Base-by-base conservation (phyloP, 768 basidiomycete genomes). In the Mycena filopes region DNA sequence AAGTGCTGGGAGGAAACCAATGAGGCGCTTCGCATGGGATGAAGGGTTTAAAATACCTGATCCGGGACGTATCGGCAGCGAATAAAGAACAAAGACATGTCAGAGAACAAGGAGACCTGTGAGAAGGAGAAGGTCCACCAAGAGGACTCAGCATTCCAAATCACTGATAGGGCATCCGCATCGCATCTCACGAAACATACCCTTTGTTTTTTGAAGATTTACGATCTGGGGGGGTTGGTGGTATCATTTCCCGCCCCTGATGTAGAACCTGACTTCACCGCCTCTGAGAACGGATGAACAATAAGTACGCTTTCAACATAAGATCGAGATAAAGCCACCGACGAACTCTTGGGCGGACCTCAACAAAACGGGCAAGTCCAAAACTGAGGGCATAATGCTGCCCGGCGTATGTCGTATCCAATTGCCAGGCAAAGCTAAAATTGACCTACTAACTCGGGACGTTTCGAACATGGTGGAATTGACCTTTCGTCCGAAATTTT, bases 261-360 rank as follows among this genome's bases (percentile, higher is more conserved):
- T 20, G 84, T 83, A 66, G 86, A 86, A 71, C 88, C 87, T 23
- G 85, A 82, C 49, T 79, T 77, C 31, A 83, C 77, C 3, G 74
- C 70, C 45, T 45, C 68, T 84, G 38, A 61, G 20, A 78, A 73
- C 31, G 70, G 74, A 45, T 86, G 82, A 43, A 87, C 80, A 4
- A 75, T 41, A 25, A 28, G 86, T 0, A 84, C 86, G 33, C 72
- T 78, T 64, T 85, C 85, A 1, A 87, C 78, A 15, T 81, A 12
- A 87, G 77, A 66, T 88, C 11, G 29, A 18, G 31, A 50, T 29
- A 21, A 36, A 51, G 60, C 38, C 33, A 55, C 47, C 20, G 18
- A 50, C 81, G 54, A 54, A 86, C 84, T 73, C 86, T 78, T 0
- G 85, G 86, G 70, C 85, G 86, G 29, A 84, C 86, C 26, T 84